Evolutionary conservation across 2,329 filamentous ascomycete genomes (phyloP).

Genomic region (Xylaria sp.): DNA sequence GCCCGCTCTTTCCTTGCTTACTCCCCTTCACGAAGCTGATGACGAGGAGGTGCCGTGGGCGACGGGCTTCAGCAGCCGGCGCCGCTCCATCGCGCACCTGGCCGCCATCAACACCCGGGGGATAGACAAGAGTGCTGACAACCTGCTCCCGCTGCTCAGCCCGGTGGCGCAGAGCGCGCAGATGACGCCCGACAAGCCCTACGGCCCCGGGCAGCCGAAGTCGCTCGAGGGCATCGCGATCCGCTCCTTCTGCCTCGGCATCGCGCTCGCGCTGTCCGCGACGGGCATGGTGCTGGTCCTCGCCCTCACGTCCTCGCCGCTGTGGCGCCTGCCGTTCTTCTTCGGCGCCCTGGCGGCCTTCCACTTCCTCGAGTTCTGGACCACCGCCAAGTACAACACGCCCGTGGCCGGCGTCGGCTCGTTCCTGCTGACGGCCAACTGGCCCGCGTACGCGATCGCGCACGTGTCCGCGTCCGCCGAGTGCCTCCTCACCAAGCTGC

Average conservation of each 20-base stretch:
- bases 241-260: slow-evolving; percentile 59
- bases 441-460: slow-evolving; percentile 80
- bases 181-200: slow-evolving; percentile 40
- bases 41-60: slow-evolving; percentile 34
- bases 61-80: slow-evolving; percentile 29
- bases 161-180: slow-evolving; percentile 35
- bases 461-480: slow-evolving; percentile 76
- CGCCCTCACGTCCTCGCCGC: slow-evolving; percentile 45
- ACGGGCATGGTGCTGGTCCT: slow-evolving; percentile 39
- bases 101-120: slow-evolving; percentile 24
- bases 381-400: slow-evolving; percentile 83
- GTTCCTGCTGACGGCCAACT: slow-evolving; percentile 85
- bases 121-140: slow-evolving; percentile 30
- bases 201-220: slow-evolving; percentile 52
- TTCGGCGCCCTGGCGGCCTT: slow-evolving; percentile 72
- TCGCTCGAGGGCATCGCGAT: slow-evolving; percentile 63
- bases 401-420: slow-evolving; percentile 69
- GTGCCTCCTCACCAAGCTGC: slow-evolving; percentile 61
- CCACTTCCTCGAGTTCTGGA: slow-evolving; percentile 97
- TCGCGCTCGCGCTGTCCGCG: slow-evolving; percentile 43
- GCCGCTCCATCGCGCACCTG: slow-evolving; percentile 24
- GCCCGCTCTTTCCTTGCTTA: slow-evolving; percentile 9
- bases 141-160: slow-evolving; percentile 37
- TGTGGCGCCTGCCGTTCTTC: slow-evolving; percentile 70
- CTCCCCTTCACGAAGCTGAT: slow-evolving; percentile 22